Base-by-base conservation (phyloP, 192 early-diverging fungal species). In the Coemansia furcata region DNA sequence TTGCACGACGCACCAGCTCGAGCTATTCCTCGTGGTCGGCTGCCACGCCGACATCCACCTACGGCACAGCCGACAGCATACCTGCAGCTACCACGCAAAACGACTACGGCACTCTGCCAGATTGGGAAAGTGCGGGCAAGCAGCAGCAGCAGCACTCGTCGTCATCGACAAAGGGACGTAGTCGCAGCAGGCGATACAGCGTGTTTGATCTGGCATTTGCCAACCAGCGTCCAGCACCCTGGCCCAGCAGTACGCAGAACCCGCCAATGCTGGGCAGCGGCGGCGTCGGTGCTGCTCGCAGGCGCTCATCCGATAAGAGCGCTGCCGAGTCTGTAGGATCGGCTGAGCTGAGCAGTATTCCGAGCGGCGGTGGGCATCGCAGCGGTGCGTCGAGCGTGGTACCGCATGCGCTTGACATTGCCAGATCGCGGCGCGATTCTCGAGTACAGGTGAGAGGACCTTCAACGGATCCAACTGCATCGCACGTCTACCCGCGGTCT, bases 131-230 rank as follows among this genome's bases (percentile, higher is more conserved):
- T 7, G 63, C 43, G 8, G 57, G 43, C 74, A 62, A 70, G 21
- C 69, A 65, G n/a, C 46, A 69, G 49, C 68, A 63, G 14, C 43
- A 15, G 43, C 62, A 49, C 44, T 55, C 39, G 43, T 19, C 36
- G 52, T 38, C 72, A 10, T 37, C 55, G 6, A 19, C 60, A 47
- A 66, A 57, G 5, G 60, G 65, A 12, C 68, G 55, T 29, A 32
- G 43, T 3, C 67, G 78, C 43, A 44, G 43, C 57, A 68, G 78
- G 35, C 78, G 78, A 12, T 80, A 80, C 61, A 80, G 78, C 66
- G 78, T 80, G 62, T 80, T 80, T 52, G 78, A 80, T 15, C 8
- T 74, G 15, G 65, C 78, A 11, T 80, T 75, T 69, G 78, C 65
- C 14, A 68, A 46, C 66, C 72, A 67, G 9, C 60, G 60, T 3